Evolutionary conservation across 805 yeast species (phyloP).

Genomic region (Yamadazyma nakazawae): DNA sequence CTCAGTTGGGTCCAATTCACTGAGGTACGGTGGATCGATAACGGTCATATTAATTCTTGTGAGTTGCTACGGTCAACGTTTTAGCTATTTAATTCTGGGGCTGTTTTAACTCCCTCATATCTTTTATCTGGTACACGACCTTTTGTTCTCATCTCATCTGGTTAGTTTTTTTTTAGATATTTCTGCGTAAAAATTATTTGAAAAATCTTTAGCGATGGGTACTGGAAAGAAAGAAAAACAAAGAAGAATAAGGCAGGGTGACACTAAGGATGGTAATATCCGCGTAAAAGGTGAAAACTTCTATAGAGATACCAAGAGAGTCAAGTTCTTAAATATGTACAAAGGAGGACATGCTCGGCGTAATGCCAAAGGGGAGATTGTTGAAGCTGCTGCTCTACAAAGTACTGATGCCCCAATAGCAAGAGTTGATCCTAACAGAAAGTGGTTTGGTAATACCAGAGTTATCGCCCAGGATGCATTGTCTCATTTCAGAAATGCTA

Average conservation of each 20-base stretch:
- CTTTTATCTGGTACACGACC: constrained; percentile 1
- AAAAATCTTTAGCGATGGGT: constrained; percentile 57
- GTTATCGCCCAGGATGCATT: constrained; percentile 97
- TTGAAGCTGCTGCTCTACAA: constrained; percentile 85
- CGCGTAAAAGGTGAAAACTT: constrained; percentile 96
- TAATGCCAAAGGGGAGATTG: constrained; percentile 82
- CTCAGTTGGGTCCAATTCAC: constrained; percentile 52
- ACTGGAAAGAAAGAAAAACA: constrained; percentile 87
- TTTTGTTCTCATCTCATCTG: constrained; percentile 9
- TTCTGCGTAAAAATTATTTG: constrained; percentile 2
- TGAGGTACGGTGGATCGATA: constrained; percentile 6
- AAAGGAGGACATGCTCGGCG: constrained; percentile 85
- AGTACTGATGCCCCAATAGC: constrained; percentile 86
- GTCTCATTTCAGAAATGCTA: constrained; percentile 88
- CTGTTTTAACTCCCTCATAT: background rate
- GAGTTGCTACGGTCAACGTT: background rate
- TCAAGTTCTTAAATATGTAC: constrained; percentile 87
- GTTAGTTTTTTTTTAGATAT: too few relatives aligned
- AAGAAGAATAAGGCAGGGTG: constrained; percentile 81
- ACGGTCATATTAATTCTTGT: background rate
- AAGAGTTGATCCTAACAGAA: constrained; percentile 90
- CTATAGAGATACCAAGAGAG: constrained; percentile 90
- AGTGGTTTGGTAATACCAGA: constrained; percentile 97
- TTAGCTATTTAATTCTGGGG: background rate
- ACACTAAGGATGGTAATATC: constrained; percentile 81